Conservation (phyloP, 805 yeast species). For the Spathaspora girioi region DNA sequence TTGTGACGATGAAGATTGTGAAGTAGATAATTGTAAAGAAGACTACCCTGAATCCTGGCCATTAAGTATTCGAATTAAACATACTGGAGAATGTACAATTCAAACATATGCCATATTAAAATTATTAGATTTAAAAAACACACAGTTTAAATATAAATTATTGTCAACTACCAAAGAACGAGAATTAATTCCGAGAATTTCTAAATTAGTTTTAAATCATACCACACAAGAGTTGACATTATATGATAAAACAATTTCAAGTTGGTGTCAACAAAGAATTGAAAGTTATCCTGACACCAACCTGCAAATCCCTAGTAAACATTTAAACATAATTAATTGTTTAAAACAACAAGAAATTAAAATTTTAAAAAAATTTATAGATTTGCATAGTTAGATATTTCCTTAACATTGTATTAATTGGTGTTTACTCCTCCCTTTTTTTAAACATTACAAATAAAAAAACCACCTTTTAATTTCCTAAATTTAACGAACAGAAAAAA, state of each 20-base stretch:
- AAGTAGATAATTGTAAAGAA: slow-evolving; percentile 15
- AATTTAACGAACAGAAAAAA: not conserved
- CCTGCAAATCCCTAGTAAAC: slow-evolving; percentile 6
- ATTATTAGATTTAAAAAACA: slow-evolving; percentile 25
- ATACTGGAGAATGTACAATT: slow-evolving; percentile 42
- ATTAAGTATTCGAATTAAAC: slow-evolving; percentile 34
- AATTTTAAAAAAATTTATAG: slow-evolving; percentile 16
- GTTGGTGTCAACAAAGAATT: slow-evolving; percentile 26
- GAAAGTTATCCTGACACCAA: slow-evolving; percentile 15
- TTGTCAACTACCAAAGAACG: slow-evolving; percentile 16
- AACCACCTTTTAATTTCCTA: not conserved
- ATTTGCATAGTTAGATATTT: slow-evolving; percentile 5
- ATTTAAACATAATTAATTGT: slow-evolving; percentile 10
- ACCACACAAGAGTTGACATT: slow-evolving; percentile 3
- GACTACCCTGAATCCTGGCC: slow-evolving; percentile 38
- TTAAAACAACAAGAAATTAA: slow-evolving; percentile 25
- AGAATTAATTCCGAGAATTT: slow-evolving; percentile 16
- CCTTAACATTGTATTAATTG: too few species aligned
- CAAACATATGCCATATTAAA: slow-evolving; percentile 39
- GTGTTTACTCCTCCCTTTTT: too few species aligned
- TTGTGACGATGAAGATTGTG: slow-evolving; percentile 8
- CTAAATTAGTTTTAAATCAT: slow-evolving; percentile 14
- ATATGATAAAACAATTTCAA: slow-evolving; percentile 11
- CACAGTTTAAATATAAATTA: slow-evolving; percentile 21
- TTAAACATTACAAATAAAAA: not conserved